phyloP scores from a whole-genome alignment of 768 basidiomycete genomes.

The Kondoa subrosea region DNA sequence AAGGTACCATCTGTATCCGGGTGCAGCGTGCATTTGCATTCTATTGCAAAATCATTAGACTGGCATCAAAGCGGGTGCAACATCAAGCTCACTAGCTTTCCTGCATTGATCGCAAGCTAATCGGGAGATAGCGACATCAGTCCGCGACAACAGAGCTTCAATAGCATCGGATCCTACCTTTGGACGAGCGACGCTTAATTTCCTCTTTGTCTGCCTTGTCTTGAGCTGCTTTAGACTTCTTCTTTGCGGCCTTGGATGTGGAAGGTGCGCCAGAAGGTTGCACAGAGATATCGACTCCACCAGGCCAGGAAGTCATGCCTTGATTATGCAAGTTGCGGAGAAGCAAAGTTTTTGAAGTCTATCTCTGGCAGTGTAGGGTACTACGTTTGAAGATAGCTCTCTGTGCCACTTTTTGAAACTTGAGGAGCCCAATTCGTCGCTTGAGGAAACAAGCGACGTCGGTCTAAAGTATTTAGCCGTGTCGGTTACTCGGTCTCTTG shows the following conservation, averaged over 20 bases:
- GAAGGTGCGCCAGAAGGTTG: neutral
- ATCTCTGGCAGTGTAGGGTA: no score
- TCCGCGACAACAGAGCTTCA: neutral
- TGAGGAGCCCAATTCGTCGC: no score
- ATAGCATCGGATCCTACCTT: conserved; percentile 9
- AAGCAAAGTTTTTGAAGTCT: no score
- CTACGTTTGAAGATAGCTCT: no score
- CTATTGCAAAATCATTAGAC: neutral
- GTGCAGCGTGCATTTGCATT: conserved; percentile 13
- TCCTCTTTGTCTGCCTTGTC: conserved; percentile 12
- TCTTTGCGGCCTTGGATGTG: neutral
- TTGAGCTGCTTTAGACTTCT: neutral
- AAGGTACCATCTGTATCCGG: neutral
- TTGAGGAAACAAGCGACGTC: no score
- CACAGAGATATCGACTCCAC: neutral
- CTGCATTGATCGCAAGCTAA: neutral
- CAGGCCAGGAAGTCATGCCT: neutral
- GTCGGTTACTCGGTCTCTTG: no score
- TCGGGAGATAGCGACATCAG: neutral
- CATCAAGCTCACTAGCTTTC: neutral
- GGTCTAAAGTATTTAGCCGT: no score
- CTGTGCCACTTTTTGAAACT: no score
- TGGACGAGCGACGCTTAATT: conserved; percentile 14
- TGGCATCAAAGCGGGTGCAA: neutral
- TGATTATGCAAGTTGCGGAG: no score